A percentile compares a stretch with the other conserved stretches of the same genome.
These are phyloP conservation scores for Jamesozyma lodderae DNA, from an alignment of 805 yeast genomes.

Conservation along the genomic window DNA sequence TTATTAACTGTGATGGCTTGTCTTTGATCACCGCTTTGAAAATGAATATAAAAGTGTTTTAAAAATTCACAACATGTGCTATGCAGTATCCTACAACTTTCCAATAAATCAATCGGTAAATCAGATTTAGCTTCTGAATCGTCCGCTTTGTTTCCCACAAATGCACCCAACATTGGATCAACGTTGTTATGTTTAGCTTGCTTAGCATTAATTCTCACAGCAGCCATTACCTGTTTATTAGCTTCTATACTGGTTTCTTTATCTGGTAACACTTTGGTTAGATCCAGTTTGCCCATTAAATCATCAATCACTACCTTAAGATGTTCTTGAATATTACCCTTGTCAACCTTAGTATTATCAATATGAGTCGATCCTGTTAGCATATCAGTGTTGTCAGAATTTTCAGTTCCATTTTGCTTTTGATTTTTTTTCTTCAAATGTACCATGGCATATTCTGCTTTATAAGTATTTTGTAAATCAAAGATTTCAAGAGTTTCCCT, in stretches of 20 bases:
- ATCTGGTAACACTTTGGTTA: constrained; percentile 22
- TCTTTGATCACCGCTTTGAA: constrained; percentile 40
- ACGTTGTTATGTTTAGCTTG: constrained; percentile 36
- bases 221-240: constrained; percentile 35
- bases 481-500: constrained; percentile 39
- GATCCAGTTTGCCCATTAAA: constrained; percentile 19
- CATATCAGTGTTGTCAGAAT: not conserved
- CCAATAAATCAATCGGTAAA: constrained; percentile 34
- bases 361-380: constrained; percentile 11
- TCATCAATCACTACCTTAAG: constrained; percentile 13
- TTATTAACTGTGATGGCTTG: constrained; percentile 38
- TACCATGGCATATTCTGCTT: constrained; percentile 46
- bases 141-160: constrained; percentile 20
- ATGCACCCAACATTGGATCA: constrained; percentile 20
- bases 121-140: constrained; percentile 26
- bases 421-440: constrained; percentile 21
- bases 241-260: constrained; percentile 21
- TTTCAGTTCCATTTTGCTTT: not conserved
- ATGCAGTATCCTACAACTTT: constrained; percentile 51
- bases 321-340: constrained; percentile 9
- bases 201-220: constrained; percentile 46
- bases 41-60: constrained; percentile 65
- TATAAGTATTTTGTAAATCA: constrained; percentile 43
- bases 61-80: constrained; percentile 68
- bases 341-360: not conserved